Evolutionary conservation across 2,329 filamentous ascomycete genomes (phyloP).

Genomic region (Didymosphaeria variabile): DNA sequence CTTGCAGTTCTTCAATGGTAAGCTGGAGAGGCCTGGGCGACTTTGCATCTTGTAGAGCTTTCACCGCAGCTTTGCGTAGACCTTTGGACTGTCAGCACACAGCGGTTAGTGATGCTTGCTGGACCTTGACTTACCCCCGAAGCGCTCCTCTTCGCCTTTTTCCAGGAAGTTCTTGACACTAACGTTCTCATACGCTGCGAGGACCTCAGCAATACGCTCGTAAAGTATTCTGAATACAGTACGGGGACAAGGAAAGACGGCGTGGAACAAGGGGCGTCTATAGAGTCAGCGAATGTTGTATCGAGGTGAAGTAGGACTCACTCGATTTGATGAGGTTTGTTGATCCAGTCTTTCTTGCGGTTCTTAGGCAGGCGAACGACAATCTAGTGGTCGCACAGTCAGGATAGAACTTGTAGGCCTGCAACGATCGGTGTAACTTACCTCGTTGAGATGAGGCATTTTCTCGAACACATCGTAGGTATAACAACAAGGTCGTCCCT

Average conservation of each 20-base stretch:
- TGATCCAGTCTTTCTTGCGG: constrained; percentile 12
- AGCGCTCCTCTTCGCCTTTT: constrained; percentile 24
- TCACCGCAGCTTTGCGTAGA: background rate
- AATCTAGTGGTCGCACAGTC: background rate
- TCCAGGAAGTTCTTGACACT: constrained; percentile 33
- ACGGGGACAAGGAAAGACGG: constrained; percentile 31
- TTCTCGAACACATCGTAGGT: constrained; percentile 32
- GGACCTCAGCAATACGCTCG: constrained; percentile 29
- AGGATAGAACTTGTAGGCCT: background rate
- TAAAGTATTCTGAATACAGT: constrained; percentile 36
- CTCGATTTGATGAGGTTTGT: constrained; percentile 7
- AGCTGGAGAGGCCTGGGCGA: background rate
- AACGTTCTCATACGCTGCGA: constrained; percentile 24
- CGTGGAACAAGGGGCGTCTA: constrained; percentile 31
- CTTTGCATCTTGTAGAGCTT: background rate
- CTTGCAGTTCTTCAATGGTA: constrained; percentile 3
- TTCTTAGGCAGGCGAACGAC: constrained; percentile 27
- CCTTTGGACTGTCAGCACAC: background rate
- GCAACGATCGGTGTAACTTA: constrained; percentile 2
- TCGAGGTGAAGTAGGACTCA: background rate
- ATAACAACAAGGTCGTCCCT: background rate
- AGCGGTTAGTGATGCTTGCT: too few relatives aligned
- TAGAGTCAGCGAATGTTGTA: background rate
- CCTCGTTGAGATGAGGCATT: constrained; percentile 32
- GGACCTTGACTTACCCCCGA: constrained; percentile 4